Base-by-base conservation (phyloP, 2,329 filamentous ascomycete genomes). In the Orbilia javanica region DNA sequence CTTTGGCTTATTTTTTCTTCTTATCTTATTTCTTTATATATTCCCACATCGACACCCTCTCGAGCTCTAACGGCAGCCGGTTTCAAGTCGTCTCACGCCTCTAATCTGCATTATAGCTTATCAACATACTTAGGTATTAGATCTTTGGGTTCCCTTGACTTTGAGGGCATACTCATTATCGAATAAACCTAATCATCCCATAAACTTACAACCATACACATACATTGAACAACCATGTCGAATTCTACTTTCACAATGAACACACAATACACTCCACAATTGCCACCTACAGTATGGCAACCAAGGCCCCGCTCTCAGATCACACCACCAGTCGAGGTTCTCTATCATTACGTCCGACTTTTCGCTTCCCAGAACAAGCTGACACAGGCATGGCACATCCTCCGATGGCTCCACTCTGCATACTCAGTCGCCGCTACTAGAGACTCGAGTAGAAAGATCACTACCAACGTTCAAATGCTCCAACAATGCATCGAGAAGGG, bases 401-500 rank as follows among this genome's bases (percentile, higher is more conserved):
- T 79, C 15, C 53, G 69, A 53, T 79, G 75, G 75, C 69, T 79
- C 18, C 75, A 79, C 22, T 64, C 75, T 4, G 75, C 70, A 18
- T 66, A 74, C 57, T 69, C 75, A 25, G 50, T 74, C 63, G 75
- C 75, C 15, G 69, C 64, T 27, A 42, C 60, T n/a, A 74, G 69
- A 53, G 75, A 79, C 65, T 74, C 75, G n/a, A 46, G 48, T 15
- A 73, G 70, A 65, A 70, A 65, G 46, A 79, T 74, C 34, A 63
- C 75, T 10, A 66, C 75, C 10, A 78, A 78, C 15, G 74, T 78
- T 20, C 65, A 65, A 39, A 78, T 78, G 74, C 69, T 79, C 39
- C 68, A 79, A 48, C 69, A 79, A 39, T 79, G 75, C 64, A 52
- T 79, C 36, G 75, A 79, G 65, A 79, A 74, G 46, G 75, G 75